Evolutionary conservation across 805 yeast genomes (phyloP), one percentile per base, ranked within the genome.

Genomic region (Spathaspora arborariae): DNA sequence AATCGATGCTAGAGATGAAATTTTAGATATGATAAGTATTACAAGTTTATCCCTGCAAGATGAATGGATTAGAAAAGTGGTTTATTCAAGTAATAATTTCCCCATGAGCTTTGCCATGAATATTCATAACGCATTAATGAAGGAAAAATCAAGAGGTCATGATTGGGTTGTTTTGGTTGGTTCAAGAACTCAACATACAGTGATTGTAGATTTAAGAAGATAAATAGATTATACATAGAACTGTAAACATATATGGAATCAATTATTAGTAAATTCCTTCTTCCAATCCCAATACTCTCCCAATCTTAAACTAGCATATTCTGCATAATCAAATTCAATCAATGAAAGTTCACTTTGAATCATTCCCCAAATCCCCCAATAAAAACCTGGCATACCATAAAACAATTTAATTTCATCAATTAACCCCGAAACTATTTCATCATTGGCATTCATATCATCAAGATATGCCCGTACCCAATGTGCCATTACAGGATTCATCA

Each of bases 331-430:
- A 60, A 85, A 85, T 54, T 86, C 92, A 41, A 85, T 85, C 22
- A 79, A 74, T 1, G 89, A 82, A 19, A 82, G 78, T 45, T 75
- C 75, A 49, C 84, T 74, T 62, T 85, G 94, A 45, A 86, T 85
- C 49, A 82, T 83, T 2, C 90, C 81, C 94, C 94, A 85, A 8
- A 86, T 75, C 1, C 92, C 91, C 94, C 94, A 85, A 60, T 84
- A 85, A 56, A 85, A 83, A 0, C 92, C 94, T 0, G 94, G 94
- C 64, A 85, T 64, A 0, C 94, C 94, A 68, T 84, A 86, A 68
- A 78, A 84, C 3, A 74, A 60, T 11, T 68, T 62, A 19, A 86
- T 74, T 58, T 85, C 91, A 10, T 67, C 62, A 18, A 85, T 76
- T 24, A 85, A 63, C 1, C 49, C 51, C 45, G 72, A 72, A 5